These are phyloP conservation scores for Circinella minor DNA, from an alignment of 371 early-diverging fungal species.

Conservation along the genomic window DNA sequence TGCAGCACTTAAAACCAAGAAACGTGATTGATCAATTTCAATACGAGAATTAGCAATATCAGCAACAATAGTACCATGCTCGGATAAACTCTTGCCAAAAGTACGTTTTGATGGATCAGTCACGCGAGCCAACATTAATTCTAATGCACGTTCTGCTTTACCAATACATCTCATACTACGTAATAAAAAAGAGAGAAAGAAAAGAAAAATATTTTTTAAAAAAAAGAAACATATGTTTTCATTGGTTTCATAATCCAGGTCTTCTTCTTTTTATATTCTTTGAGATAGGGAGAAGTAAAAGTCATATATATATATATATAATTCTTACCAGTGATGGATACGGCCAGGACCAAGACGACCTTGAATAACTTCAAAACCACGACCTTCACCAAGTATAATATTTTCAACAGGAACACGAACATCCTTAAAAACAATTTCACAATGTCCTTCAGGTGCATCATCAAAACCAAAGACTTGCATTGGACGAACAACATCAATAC, in stretches of 20 bases:
- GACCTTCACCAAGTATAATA: constrained; percentile 92
- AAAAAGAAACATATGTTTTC: too few relatives aligned
- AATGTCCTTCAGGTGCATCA: constrained; percentile 95
- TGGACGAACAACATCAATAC: constrained; percentile 85
- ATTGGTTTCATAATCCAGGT: too few relatives aligned
- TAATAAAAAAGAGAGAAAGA: too few relatives aligned
- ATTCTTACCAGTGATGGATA: constrained; percentile 63
- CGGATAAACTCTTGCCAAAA: constrained; percentile 83
- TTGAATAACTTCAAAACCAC: constrained; percentile 97
- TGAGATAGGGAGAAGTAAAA: too few relatives aligned
- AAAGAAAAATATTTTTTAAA: too few relatives aligned
- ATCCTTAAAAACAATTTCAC: constrained; percentile 89
- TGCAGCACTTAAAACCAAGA: constrained; percentile 91
- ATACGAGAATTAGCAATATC: constrained; percentile 88
- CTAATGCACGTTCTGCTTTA: constrained; percentile 91
- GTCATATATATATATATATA: too few relatives aligned
- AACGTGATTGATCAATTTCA: constrained; percentile 88
- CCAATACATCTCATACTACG: constrained; percentile 93
- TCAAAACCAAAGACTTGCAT: constrained; percentile 93
- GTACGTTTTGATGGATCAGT: constrained; percentile 84
- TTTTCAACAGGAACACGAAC: constrained; percentile 88
- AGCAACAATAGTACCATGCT: constrained; percentile 80
- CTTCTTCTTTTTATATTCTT: too few relatives aligned
- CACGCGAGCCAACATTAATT: constrained; percentile 82
- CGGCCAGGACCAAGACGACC: constrained; percentile 93